Evolutionary conservation across 2,329 filamentous ascomycete genomes (phyloP).

Genomic region (Bipolaris victoriae): DNA sequence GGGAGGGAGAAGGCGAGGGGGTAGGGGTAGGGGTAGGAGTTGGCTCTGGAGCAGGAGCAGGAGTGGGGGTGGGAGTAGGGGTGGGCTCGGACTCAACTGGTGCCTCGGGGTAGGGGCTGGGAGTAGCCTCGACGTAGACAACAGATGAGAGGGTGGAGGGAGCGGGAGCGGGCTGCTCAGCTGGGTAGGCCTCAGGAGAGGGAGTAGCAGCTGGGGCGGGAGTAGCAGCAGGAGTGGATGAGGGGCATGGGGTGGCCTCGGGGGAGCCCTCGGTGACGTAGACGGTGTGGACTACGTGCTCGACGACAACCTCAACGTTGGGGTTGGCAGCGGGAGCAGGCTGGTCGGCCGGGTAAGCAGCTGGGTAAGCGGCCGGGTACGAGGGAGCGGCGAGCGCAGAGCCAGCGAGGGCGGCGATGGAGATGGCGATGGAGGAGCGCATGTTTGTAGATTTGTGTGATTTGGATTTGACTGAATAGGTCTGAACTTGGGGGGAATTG

Average conservation of each 20-base stretch:
- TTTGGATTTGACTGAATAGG: slow-evolving; percentile 11
- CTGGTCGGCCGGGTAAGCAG: neutral
- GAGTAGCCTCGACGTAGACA: slow-evolving; percentile 1
- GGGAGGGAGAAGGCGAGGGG: slow-evolving; percentile 6
- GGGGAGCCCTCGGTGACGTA: slow-evolving; percentile 28
- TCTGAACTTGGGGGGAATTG: slow-evolving; percentile 18
- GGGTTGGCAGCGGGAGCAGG: slow-evolving; percentile 17
- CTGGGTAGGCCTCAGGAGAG: slow-evolving; percentile 6
- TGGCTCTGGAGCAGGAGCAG: slow-evolving; percentile 13
- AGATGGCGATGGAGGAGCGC: slow-evolving; percentile 32
- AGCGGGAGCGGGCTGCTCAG: slow-evolving; percentile 8
- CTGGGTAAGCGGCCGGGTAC: slow-evolving; percentile 1
- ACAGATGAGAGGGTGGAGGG: slow-evolving; percentile 2
- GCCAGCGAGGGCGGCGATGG: slow-evolving; percentile 41
- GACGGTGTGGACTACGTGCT: slow-evolving; percentile 37
- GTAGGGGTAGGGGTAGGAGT: neutral
- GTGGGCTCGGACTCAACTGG: neutral
- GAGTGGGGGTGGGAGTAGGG: slow-evolving; percentile 13
- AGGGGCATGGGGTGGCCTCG: slow-evolving; percentile 4
- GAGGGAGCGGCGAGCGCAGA: slow-evolving; percentile 36
- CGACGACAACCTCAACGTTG: slow-evolving; percentile 34
- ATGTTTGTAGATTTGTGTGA: slow-evolving; percentile 34
- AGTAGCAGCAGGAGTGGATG: neutral
- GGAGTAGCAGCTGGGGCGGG: neutral
- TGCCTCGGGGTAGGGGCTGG: neutral